phyloP scores from a whole-genome alignment of 2,329 filamentous ascomycete genomes.

The Colletotrichum trifolii region DNA sequence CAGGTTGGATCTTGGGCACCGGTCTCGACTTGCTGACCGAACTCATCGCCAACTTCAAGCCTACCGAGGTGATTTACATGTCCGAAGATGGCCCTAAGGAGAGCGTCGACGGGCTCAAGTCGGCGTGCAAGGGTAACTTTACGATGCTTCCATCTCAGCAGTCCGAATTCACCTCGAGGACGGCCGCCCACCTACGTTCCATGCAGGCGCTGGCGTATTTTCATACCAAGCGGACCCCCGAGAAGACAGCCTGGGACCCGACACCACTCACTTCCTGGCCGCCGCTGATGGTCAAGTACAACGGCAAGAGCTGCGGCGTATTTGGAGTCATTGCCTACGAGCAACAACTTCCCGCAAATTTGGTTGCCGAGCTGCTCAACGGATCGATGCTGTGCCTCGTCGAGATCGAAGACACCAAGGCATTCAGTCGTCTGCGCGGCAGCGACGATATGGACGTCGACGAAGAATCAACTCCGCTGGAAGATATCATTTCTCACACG shows the following conservation, averaged over 20 bases:
- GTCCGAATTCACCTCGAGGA: slow-evolving; percentile 66
- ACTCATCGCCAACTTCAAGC: slow-evolving; percentile 63
- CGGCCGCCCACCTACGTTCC: slow-evolving; percentile 72
- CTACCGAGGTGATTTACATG: slow-evolving; percentile 75
- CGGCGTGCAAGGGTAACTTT: slow-evolving; percentile 56
- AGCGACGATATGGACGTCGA: slow-evolving; percentile 37
- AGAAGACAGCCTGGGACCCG: slow-evolving; percentile 58
- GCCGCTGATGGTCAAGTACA: slow-evolving; percentile 73
- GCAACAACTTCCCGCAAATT: slow-evolving; percentile 67
- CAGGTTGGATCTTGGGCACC: slow-evolving; percentile 78
- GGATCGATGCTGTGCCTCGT: slow-evolving; percentile 77
- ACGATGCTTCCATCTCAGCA: slow-evolving; percentile 68
- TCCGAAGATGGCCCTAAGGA: slow-evolving; percentile 71
- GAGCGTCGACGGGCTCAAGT: slow-evolving; percentile 63
- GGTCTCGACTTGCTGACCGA: slow-evolving; percentile 73
- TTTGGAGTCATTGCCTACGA: slow-evolving; percentile 76
- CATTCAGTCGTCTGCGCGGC: slow-evolving; percentile 54
- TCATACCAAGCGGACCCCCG: slow-evolving; percentile 55
- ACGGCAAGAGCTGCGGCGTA: slow-evolving; percentile 62
- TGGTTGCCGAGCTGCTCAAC: slow-evolving; percentile 74
- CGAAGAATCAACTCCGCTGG: slow-evolving; percentile 10
- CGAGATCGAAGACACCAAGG: slow-evolving; percentile 64
- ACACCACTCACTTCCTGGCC: slow-evolving; percentile 65
- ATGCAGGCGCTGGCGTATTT: slow-evolving; percentile 89
- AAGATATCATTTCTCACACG: slow-evolving; percentile 50